Evolutionary conservation across 192 early-diverging fungal genomes (phyloP).

Genomic region (Coemansia sp.): DNA sequence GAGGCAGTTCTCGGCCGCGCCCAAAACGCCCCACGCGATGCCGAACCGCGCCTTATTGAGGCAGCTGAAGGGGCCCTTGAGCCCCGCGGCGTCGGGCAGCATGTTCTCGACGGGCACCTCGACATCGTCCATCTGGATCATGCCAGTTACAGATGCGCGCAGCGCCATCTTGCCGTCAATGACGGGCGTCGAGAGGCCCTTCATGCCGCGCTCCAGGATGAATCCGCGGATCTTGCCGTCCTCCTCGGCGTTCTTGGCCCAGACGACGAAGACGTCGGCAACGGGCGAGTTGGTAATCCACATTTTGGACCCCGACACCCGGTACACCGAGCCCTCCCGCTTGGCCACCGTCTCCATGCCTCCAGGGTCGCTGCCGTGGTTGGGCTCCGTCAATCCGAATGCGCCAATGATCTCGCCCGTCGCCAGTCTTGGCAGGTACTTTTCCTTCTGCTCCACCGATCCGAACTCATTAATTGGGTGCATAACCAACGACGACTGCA

Average conservation of each 20-base stretch:
- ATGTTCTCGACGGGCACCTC: constrained; percentile 89
- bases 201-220: constrained; percentile 94
- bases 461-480: constrained; percentile 97
- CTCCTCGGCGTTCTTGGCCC: constrained; percentile 82
- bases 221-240: constrained; percentile 91
- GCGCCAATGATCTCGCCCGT: constrained; percentile 84
- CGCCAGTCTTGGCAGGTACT: constrained; percentile 88
- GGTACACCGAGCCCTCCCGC: constrained; percentile 66
- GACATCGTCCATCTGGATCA: constrained; percentile 99
- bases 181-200: constrained; percentile 81
- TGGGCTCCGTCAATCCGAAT: constrained; percentile 98
- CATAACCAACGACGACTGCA: constrained; percentile 99
- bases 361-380: constrained; percentile 93
- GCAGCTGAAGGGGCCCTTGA: constrained; percentile 96
- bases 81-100: constrained; percentile 85
- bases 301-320: constrained; percentile 91
- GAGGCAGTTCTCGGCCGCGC: constrained; percentile 93
- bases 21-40: constrained; percentile 95
- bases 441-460: constrained; percentile 82
- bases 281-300: constrained; percentile 99
- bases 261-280: constrained; percentile 94
- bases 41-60: constrained; percentile 97
- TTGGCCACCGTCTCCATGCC: constrained; percentile 92
- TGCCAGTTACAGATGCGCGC: constrained; percentile 91
- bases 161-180: constrained; percentile 97